Evolutionary conservation across 345 rosid species (phyloP).

Genomic region (Eucalyptus sp.): DNA sequence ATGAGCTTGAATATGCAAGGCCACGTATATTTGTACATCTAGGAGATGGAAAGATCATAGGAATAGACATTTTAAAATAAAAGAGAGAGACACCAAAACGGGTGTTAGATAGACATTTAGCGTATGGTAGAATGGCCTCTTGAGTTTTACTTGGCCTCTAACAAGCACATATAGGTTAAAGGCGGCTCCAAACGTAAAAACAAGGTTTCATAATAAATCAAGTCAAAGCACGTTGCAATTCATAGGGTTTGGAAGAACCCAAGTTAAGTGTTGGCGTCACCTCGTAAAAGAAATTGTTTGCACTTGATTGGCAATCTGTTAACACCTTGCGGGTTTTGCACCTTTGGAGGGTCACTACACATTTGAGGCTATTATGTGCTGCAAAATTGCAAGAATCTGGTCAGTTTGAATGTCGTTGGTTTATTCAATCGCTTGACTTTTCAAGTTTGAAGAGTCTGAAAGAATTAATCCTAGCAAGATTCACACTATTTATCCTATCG

Average conservation of each 20-base stretch:
- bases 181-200: neutral
- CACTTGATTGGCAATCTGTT: neutral
- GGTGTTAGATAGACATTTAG: neutral
- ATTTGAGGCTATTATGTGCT: neutral
- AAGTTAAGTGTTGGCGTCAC: fast-evolving
- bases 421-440: neutral
- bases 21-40: neutral
- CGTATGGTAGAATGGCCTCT: neutral
- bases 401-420: neutral
- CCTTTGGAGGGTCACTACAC: neutral
- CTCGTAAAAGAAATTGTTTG: neutral
- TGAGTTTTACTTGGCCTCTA: neutral
- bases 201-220: neutral
- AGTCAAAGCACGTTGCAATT: neutral
- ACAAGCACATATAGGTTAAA: neutral
- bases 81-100: neutral
- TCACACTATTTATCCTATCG: fast-evolving
- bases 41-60: neutral
- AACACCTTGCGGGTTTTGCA: neutral
- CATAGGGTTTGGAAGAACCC: neutral
- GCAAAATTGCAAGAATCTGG: neutral
- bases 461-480: neutral
- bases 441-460: neutral
- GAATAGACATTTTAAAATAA: too few relatives aligned
- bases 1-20: neutral